phyloP scores from a whole-genome alignment of 1,284 basidiomycete genomes.

The Boletus smithii region DNA sequence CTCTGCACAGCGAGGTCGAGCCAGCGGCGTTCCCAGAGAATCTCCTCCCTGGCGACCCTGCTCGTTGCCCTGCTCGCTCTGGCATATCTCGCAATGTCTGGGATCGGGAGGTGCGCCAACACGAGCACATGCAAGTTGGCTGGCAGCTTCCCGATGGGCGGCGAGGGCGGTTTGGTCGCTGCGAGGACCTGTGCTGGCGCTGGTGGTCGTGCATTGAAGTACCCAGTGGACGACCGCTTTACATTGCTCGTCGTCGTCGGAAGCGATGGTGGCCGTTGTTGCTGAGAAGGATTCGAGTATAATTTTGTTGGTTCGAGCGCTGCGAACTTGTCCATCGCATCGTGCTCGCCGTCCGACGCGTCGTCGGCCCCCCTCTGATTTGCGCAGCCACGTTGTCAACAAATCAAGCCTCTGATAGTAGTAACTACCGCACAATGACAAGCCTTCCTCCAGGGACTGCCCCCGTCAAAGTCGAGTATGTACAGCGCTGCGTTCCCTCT shows the following conservation, averaged over 20 bases:
- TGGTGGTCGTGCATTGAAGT: constrained; percentile 23
- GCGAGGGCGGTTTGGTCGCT: constrained; percentile 25
- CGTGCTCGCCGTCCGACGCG: constrained; percentile 9
- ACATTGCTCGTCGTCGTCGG: constrained; percentile 8
- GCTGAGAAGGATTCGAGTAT: constrained; percentile 35
- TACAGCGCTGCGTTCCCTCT: constrained; percentile 1
- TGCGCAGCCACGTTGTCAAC: constrained; percentile 16
- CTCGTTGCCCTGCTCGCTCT: constrained; percentile 63
- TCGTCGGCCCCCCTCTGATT: neutral
- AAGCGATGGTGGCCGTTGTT: constrained; percentile 4
- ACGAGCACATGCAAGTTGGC: constrained; percentile 73
- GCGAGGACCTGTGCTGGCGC: constrained; percentile 30
- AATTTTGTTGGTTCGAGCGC: constrained; percentile 73
- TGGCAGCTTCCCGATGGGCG: constrained; percentile 69
- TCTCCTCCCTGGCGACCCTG: constrained; percentile 64
- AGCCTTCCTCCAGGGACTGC: constrained; percentile 54
- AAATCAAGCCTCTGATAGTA: neutral
- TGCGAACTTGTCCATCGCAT: constrained; percentile 72
- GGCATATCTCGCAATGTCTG: constrained; percentile 76
- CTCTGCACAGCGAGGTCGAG: constrained; percentile 49
- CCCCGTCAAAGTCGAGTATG: constrained; percentile 73
- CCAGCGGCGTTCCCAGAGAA: constrained; percentile 74
- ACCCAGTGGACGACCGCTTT: constrained; percentile 14
- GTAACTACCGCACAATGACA: constrained; percentile 10
- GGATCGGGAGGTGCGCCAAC: constrained; percentile 68